phyloP scores from a whole-genome alignment of 306 rosid species.

The Lathyrus aphaca region DNA sequence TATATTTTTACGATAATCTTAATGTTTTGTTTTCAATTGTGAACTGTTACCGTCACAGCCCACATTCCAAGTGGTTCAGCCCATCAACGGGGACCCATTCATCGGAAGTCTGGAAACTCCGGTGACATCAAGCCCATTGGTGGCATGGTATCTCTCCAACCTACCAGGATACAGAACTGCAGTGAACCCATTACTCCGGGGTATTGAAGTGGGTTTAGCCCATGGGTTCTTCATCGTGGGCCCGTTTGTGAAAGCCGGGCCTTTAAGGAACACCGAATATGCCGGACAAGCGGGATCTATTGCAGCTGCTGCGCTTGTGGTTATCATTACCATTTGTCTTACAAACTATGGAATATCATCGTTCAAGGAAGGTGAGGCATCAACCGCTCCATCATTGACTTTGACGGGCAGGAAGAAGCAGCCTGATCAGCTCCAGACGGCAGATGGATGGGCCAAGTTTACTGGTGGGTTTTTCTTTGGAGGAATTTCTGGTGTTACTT shows the following conservation, averaged over 20 bases:
- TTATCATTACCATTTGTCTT: slow-evolving; percentile 73
- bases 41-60: slow-evolving; percentile 50
- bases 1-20: too few relatives aligned
- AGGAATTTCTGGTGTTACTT: slow-evolving; percentile 86
- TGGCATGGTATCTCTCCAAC: slow-evolving; percentile 96
- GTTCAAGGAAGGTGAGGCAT: slow-evolving; percentile 92
- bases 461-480: slow-evolving; percentile 97
- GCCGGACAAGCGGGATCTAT: slow-evolving; percentile 84
- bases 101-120: slow-evolving; percentile 98
- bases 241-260: slow-evolving; percentile 93
- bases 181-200: slow-evolving; percentile 85
- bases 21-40: slow-evolving; percentile 8
- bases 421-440: slow-evolving; percentile 91
- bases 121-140: slow-evolving; percentile 88
- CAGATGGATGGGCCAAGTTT: slow-evolving; percentile 97
- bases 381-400: slow-evolving; percentile 76
- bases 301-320: slow-evolving; percentile 89
- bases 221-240: slow-evolving; percentile 86
- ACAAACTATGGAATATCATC: slow-evolving; percentile 81
- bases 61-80: slow-evolving; percentile 84
- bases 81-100: slow-evolving; percentile 98
- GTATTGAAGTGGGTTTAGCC: slow-evolving; percentile 90
- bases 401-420: slow-evolving; percentile 85
- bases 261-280: slow-evolving; percentile 68
- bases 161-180: slow-evolving; percentile 94